Evolutionary conservation across 805 yeast species (phyloP).

Genomic region (Candida nemodendra): DNA sequence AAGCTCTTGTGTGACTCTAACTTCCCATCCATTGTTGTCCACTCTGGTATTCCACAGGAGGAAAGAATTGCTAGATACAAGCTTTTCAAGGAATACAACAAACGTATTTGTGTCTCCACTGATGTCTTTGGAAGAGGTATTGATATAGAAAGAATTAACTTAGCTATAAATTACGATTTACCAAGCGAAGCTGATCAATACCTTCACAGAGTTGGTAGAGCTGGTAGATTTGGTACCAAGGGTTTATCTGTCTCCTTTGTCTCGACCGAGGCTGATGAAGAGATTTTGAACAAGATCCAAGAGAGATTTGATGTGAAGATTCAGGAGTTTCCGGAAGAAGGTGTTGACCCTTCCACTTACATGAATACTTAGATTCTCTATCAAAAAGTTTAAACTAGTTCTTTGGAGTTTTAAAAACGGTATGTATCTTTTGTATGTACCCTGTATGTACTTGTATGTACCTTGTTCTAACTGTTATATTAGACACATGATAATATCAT

Average conservation of each 20-base stretch:
- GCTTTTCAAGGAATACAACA: constrained; percentile 95
- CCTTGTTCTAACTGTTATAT: constrained; percentile 8
- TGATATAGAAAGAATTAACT: constrained; percentile 96
- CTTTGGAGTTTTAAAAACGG: too few relatives aligned
- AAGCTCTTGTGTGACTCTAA: constrained; percentile 84
- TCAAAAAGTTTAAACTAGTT: constrained; percentile 9
- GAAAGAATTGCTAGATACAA: constrained; percentile 97
- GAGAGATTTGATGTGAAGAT: constrained; percentile 96
- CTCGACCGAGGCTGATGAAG: constrained; percentile 81
- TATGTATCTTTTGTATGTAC: too few relatives aligned
- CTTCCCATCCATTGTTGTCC: constrained; percentile 97
- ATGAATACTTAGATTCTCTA: constrained; percentile 72
- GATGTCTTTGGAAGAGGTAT: constrained; percentile 99
- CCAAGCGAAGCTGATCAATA: constrained; percentile 97
- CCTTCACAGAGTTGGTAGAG: constrained; percentile 99
- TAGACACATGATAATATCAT: too few relatives aligned
- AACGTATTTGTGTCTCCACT: constrained; percentile 97
- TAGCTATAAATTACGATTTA: constrained; percentile 96
- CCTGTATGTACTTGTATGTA: too few relatives aligned
- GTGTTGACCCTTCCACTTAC: constrained; percentile 95
- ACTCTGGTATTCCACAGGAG: constrained; percentile 93
- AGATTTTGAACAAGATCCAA: constrained; percentile 88
- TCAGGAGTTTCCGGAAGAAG: constrained; percentile 94
- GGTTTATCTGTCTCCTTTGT: constrained; percentile 95
- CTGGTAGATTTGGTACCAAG: constrained; percentile 99